Evolutionary conservation across 2,329 filamentous ascomycete species (phyloP), one percentile per base, ranked within the genome.

Genomic region (Aureobasidium mangrovei): DNA sequence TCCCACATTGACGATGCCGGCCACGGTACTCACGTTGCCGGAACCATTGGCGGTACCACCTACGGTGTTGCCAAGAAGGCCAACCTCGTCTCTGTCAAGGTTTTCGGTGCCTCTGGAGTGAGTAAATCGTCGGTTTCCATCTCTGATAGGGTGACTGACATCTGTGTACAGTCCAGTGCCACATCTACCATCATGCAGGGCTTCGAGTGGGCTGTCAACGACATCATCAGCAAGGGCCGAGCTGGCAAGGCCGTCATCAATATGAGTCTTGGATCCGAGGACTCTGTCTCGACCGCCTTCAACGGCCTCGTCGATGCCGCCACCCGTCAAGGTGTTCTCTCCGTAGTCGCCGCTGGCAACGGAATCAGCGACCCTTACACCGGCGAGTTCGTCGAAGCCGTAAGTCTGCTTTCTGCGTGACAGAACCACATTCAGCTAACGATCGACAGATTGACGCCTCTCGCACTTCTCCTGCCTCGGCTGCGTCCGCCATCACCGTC

Each of bases 1-100:
- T 48, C 55, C 9, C 63, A 68, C 54, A 67, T 64, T 26, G 71
- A 74, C 55, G 72, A 77, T 59, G 80, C 83, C 61, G 82, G 82
- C 9, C 82, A 85, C 67, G 82, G 82, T 39, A 81, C 74, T 54
- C 83, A 85, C 69, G 80, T 83, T 28, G 75, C 80, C 7, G 82
- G 80, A 27, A 85, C 80, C 12, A 78, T 83, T 41, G 82, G 72
- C 26, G 79, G 80, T 33, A 72, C 69, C 52, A 83, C 77, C 2
- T 84, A 79, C 56, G 82, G 82, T 58, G 80, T 84, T 4, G 79
- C 81, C 61, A 83, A 83, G 70, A 76, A 75, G 53, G 75, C 74
- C 54, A 68, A 71, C 54, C 67, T 82, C 42, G 67, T 82, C 51
- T 78, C 74, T 36, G 79, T 84, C 68, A 84, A 84, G 73, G 80